Conservation (phyloP, 805 yeast species). For the Saturnispora kantuleensis region DNA sequence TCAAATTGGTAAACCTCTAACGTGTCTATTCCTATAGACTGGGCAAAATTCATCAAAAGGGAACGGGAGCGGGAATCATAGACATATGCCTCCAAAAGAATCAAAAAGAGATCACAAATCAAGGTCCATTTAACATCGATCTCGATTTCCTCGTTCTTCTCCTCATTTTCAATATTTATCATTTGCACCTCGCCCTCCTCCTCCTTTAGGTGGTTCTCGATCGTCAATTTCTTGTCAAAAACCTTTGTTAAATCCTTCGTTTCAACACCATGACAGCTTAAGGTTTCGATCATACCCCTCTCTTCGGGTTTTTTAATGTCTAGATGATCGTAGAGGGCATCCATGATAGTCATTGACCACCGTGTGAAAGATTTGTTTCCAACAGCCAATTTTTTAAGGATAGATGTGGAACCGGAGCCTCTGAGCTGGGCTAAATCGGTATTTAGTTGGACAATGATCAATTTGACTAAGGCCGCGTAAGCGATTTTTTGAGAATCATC, state of each 20-base stretch:
- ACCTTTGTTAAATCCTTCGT: constrained; percentile 64
- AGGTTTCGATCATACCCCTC: constrained; percentile 73
- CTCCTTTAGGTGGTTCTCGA: constrained; percentile 40
- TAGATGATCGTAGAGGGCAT: constrained; percentile 69
- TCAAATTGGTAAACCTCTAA: constrained; percentile 83
- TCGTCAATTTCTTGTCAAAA: constrained; percentile 29
- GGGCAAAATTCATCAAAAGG: constrained; percentile 60
- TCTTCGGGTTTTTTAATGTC: constrained; percentile 63
- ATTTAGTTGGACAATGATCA: constrained; percentile 73
- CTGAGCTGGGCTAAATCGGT: constrained; percentile 58
- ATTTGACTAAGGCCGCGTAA: constrained; percentile 74
- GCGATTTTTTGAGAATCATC: constrained; percentile 83
- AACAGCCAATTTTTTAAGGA: constrained; percentile 49
- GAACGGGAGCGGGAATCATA: constrained; percentile 88
- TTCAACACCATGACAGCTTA: constrained; percentile 76
- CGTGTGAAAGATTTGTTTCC: constrained; percentile 72
- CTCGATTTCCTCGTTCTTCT: constrained; percentile 31
- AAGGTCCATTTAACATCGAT: constrained; percentile 90
- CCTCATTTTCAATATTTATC: constrained; percentile 21
- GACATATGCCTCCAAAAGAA: constrained; percentile 69
- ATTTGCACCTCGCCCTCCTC: constrained; percentile 12
- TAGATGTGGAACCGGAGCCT: constrained; percentile 40
- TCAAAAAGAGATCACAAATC: constrained; percentile 78
- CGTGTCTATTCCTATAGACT: constrained; percentile 43
- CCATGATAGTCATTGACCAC: constrained; percentile 72